Percentiles rank a stretch among this genome's conserved stretches.
These are phyloP conservation scores for Ophiostoma perfectum DNA, from an alignment of 2,329 filamentous ascomycete species.

Conservation along the genomic window DNA sequence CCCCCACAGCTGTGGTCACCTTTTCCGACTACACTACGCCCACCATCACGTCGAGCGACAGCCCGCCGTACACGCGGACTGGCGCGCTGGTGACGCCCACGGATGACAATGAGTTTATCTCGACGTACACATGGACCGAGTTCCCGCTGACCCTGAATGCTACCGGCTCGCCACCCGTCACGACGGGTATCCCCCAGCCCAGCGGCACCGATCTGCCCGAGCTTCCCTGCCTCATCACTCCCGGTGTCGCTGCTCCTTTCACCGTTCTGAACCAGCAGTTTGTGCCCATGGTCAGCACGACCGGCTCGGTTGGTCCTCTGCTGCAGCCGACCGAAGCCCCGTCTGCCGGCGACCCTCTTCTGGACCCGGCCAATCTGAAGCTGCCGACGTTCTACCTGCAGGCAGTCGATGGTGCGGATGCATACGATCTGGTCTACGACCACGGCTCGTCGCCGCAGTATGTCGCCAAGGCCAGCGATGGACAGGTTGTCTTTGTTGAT, in stretches of 20 bases:
- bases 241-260: constrained; percentile 13
- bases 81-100: background rate
- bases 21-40: background rate
- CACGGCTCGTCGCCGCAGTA: background rate
- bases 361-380: constrained; percentile 16
- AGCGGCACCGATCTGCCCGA: constrained; percentile 19
- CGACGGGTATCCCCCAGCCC: constrained; percentile 17
- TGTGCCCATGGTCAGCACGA: constrained; percentile 20
- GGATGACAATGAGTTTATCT: constrained; percentile 18
- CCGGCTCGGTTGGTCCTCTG: constrained; percentile 16
- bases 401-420: background rate
- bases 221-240: constrained; percentile 18
- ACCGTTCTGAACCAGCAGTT: constrained; percentile 20
- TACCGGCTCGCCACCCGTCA: constrained; percentile 15
- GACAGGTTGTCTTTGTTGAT: constrained; percentile 19
- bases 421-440: constrained; percentile 1
- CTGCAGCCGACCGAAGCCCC: constrained; percentile 19
- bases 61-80: background rate
- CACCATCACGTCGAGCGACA: background rate
- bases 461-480: background rate
- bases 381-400: constrained; percentile 16
- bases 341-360: constrained; percentile 14
- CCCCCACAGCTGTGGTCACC: background rate
- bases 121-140: constrained; percentile 18
- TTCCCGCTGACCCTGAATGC: constrained; percentile 14